Percentiles rank a stretch among this genome's conserved stretches.
These are phyloP conservation scores for Aspergillus hortae DNA, from an alignment of 2,329 filamentous ascomycete species.

Conservation along the genomic window DNA sequence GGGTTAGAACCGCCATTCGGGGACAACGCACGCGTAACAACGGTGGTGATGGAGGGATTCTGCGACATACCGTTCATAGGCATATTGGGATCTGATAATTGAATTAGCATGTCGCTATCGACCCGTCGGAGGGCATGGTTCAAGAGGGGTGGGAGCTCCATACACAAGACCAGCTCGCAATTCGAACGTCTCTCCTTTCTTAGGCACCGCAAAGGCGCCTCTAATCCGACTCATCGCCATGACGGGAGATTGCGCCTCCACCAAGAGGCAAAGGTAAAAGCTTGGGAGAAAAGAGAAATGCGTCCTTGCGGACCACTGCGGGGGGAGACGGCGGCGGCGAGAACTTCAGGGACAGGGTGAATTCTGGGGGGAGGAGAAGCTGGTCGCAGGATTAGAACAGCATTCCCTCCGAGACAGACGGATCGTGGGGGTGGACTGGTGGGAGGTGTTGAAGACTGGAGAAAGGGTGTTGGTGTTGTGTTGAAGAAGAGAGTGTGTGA, in stretches of 20 bases:
- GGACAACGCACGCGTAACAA: not conserved
- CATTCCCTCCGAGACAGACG: conserved; percentile 1
- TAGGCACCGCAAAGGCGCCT: conserved; percentile 86
- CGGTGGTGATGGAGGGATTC: not conserved
- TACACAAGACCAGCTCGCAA: conserved; percentile 84
- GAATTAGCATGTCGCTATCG: conserved; percentile 29
- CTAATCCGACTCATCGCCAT: conserved; percentile 98
- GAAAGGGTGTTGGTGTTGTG: conserved; percentile 8
- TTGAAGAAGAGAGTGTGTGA: conserved; percentile 13
- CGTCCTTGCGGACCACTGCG: conserved; percentile 25
- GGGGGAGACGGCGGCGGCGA: conserved; percentile 27
- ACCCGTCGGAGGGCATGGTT: not conserved
- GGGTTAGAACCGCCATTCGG: conserved; percentile 24
- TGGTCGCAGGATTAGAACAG: not conserved
- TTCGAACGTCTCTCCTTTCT: conserved; percentile 98
- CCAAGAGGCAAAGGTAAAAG: conserved; percentile 17
- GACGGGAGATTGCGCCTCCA: conserved; percentile 31
- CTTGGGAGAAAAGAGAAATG: conserved; percentile 6
- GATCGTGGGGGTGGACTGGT: not conserved
- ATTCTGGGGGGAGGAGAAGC: not conserved
- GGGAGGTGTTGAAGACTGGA: conserved; percentile 1
- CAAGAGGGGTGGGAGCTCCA: conserved; percentile 19
- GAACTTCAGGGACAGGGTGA: conserved; percentile 24
- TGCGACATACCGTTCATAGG: conserved; percentile 74
- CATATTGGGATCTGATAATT: conserved; percentile 79